Evolutionary conservation across 257 asterid species (phyloP), one percentile per base, ranked within the genome.

Genomic region (Ilex asprella): DNA sequence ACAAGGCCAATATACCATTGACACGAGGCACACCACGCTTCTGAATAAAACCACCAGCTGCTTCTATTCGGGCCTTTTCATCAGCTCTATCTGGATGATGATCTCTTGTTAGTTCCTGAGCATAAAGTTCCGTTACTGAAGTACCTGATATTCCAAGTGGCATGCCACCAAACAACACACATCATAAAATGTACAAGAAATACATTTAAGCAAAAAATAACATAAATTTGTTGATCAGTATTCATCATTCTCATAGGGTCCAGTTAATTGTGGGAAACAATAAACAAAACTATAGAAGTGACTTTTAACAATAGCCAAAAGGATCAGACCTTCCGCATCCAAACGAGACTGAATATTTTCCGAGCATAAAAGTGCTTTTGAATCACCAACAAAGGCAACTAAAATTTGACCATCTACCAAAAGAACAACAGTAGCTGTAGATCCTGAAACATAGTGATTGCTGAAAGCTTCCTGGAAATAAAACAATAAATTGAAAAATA

Each of bases 31-130:
- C 72, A 0, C 80, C 84, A 60, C 67, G 29, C 13, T 50, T 39
- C 10, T 63, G 70, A 35, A 89, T 79, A 56, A 62, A 56, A 55
- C 81, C 84, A 1, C 79, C 81, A 39, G 73, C 64, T 50, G 70
- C 75, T 80, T 76, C 77, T 49, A 87, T 81, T 46, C 95, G 76
- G 50, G 79, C 82, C 67, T 70, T 87, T 80, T 89, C 97, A 61
- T 87, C 95, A 65, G 77, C 83, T 79, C 82, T 73, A 68, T 73
- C 74, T 6, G 82, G 82, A 73, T 85, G 91, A 62, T 89, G 97
- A 79, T 87, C 94, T 54, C 65, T 75, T 13, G 97, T 85, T 62
- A 89, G 70, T 74, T 84, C 90, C 74, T 81, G 82, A 2, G 72
- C 84, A 35, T 78, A 57, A 60, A 68, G 69, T 43, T 35, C 72